These are phyloP conservation scores for Phytophthora boehmeriae DNA, from an alignment of 352 stramenopile genomes.

Conservation along the genomic window DNA sequence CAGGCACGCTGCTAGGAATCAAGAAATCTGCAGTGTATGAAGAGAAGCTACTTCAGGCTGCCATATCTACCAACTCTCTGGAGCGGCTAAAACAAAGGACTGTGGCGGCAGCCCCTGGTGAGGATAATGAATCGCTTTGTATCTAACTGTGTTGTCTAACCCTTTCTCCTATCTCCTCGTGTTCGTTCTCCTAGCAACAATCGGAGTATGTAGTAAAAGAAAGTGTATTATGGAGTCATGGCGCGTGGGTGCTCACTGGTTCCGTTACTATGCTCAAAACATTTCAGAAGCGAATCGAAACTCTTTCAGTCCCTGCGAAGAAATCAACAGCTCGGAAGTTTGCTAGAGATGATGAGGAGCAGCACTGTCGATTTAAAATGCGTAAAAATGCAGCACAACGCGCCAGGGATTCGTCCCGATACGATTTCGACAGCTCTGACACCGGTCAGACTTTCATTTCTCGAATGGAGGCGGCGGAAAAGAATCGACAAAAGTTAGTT, in stretches of 20 bases:
- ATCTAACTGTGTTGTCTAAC: not conserved
- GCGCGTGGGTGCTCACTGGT: slow-evolving; percentile 2
- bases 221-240: not conserved
- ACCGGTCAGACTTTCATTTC: slow-evolving; percentile 57
- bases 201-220: slow-evolving; percentile 23
- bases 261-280: not conserved
- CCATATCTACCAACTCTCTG: slow-evolving; percentile 46
- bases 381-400: slow-evolving; percentile 33
- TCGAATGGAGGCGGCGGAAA: slow-evolving; percentile 81
- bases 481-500: slow-evolving; percentile 75
- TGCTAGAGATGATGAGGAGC: slow-evolving; percentile 72
- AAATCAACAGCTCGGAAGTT: slow-evolving; percentile 53
- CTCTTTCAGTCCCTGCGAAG: slow-evolving; percentile 54
- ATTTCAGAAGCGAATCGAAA: slow-evolving; percentile 68
- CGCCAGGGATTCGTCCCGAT: slow-evolving; percentile 14
- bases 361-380: slow-evolving; percentile 70
- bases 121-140: slow-evolving; percentile 1
- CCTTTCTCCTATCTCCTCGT: slow-evolving; percentile 1
- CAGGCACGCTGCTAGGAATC: slow-evolving; percentile 51
- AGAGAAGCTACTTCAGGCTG: slow-evolving; percentile 55
- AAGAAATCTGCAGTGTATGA: slow-evolving; percentile 69
- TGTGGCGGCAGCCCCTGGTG: slow-evolving; percentile 52
- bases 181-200: slow-evolving; percentile 20
- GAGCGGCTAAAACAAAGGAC: slow-evolving; percentile 59
- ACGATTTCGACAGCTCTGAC: slow-evolving; percentile 40